These are phyloP conservation scores for Leccinum incarnatum DNA, from an alignment of 768 basidiomycete species.

Conservation along the genomic window DNA sequence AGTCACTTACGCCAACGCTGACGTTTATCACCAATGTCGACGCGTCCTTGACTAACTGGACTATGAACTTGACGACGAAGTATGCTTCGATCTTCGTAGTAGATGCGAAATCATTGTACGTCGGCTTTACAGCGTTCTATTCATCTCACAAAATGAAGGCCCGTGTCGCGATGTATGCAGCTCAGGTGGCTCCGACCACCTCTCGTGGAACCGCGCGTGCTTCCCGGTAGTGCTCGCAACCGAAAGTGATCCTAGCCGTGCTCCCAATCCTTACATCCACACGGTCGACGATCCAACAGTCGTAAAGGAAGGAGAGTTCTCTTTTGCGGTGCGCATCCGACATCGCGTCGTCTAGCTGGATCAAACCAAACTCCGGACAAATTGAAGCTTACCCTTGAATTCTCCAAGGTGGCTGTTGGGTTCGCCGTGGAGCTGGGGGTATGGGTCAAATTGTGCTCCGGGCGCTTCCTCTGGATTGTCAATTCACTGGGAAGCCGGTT, in stretches of 20 bases:
- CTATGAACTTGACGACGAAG: conserved; percentile 33
- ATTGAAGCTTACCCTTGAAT: conserved; percentile 50
- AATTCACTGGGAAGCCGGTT: background rate
- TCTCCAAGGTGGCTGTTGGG: conserved; percentile 56
- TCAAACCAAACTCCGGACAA: background rate
- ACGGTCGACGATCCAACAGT: conserved; percentile 25
- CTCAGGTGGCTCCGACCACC: conserved; percentile 44
- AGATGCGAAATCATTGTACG: conserved; percentile 32
- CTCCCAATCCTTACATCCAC: conserved; percentile 42
- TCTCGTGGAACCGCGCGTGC: conserved; percentile 42
- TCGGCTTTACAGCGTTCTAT: background rate
- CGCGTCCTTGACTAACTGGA: conserved; percentile 42
- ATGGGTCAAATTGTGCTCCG: background rate
- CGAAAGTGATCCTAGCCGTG: conserved; percentile 40
- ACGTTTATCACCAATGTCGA: conserved; percentile 38
- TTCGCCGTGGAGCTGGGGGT: conserved; percentile 50
- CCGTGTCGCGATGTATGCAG: background rate
- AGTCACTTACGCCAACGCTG: conserved; percentile 9
- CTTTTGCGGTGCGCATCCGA: conserved; percentile 29
- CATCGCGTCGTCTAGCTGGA: background rate
- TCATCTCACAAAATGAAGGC: background rate
- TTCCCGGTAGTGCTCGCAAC: conserved; percentile 41
- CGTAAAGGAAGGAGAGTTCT: conserved; percentile 39
- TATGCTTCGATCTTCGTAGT: conserved; percentile 20
- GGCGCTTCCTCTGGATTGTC: too few relatives aligned